Evolutionary conservation across 2,329 filamentous ascomycete species (phyloP), one percentile per base, ranked within the genome.

Genomic region (Dothideomycetes sp.): DNA sequence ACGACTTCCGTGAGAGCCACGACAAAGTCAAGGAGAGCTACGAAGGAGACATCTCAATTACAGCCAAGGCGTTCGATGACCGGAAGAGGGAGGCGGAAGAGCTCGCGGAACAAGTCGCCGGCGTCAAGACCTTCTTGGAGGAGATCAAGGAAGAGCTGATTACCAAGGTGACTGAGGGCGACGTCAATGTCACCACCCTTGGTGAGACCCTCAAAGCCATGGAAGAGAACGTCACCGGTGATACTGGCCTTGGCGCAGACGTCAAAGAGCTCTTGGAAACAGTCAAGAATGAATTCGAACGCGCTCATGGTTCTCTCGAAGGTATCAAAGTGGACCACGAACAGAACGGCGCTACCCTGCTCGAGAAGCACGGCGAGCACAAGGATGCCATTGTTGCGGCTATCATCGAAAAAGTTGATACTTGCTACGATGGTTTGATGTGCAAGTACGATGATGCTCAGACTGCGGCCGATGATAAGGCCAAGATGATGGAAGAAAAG

Each of bases 401-500:
- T 19, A 57, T 80, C 17, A 63, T 64, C 4, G 60, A 64, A 37
- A 77, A 76, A 59, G 65, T 81, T 30, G 77, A 94, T 45, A 82
- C 87, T 52, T 87, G 86, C 56, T 77, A 95, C 49, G 74, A 75
- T 43, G 84, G 87, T 47, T 69, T 98, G 17, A 77, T 94, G 57
- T 69, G 73, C 49, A 95, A 93, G 58, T 93, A 94, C 53, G 88
- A 95, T 40, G 85, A 91, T 45, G 80, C 88, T 46, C 83, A 93
- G 53, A 65, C 73, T 15, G 68, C 77, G 5, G 72, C 85, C 19
- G 83, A 93, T 33, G 80, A 84, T 35, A 83, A 83, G 50, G 74
- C 79, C 36, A 78, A 79, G 47, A 73, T 80, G 24, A 76, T 78
- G 39, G 85, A 89, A 50, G 79, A 83, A 47, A 80, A 83, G 42